Evolutionary conservation across 179 eudicot genomes (phyloP).

Genomic region (Gypsophila paniculata): DNA sequence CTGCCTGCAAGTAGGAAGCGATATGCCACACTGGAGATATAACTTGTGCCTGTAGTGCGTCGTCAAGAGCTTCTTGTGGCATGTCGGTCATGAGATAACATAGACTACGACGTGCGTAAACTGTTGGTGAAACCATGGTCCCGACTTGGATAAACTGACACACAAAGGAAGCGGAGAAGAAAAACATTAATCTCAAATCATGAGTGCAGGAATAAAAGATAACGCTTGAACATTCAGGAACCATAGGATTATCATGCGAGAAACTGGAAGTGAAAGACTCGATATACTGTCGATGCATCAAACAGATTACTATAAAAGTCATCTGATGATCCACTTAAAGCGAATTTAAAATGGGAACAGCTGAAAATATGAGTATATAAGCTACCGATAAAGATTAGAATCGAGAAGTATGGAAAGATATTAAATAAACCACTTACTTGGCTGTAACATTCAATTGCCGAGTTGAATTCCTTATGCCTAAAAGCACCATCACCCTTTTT

Average conservation of each 20-base stretch:
- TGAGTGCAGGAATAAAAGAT: too few relatives aligned
- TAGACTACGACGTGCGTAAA: slow-evolving; percentile 66
- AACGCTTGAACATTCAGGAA: background rate
- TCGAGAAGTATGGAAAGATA: background rate
- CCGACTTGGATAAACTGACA: slow-evolving; percentile 66
- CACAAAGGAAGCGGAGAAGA: background rate
- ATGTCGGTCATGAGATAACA: slow-evolving; percentile 59
- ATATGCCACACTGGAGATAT: slow-evolving; percentile 67
- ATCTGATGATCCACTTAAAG: background rate
- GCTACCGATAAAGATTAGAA: background rate
- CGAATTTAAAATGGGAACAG: background rate
- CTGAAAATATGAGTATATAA: background rate
- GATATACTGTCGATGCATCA: too few relatives aligned
- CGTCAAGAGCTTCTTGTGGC: slow-evolving; percentile 63
- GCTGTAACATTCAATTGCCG: slow-evolving; percentile 38
- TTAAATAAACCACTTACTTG: slow-evolving; percentile 29
- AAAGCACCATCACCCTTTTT: slow-evolving; percentile 49
- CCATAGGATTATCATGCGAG: background rate
- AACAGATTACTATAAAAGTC: too few relatives aligned
- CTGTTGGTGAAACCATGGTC: slow-evolving; percentile 73
- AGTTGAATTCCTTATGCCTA: slow-evolving; percentile 39
- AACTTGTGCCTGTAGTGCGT: slow-evolving; percentile 63
- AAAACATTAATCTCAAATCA: slow-evolving; percentile 4
- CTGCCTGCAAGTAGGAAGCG: slow-evolving; percentile 66
- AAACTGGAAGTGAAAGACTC: background rate